A percentile compares a stretch with the other conserved stretches of the same genome.
Conservation (phyloP, 2,329 filamentous ascomycete species). For the Penicillium sp. region DNA sequence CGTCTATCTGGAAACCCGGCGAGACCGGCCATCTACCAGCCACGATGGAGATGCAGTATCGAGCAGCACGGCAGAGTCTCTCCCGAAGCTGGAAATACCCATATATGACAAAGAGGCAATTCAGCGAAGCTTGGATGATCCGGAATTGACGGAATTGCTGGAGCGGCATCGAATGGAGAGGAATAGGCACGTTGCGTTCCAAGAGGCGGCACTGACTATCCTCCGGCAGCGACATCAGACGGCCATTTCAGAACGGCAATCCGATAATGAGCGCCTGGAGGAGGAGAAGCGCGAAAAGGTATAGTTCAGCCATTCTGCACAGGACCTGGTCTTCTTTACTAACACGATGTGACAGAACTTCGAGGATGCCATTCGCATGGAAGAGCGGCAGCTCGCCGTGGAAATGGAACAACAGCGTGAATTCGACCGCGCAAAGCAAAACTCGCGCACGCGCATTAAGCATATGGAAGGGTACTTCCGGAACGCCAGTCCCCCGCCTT, state of each 20-base stretch:
- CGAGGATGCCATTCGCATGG: conserved; percentile 43
- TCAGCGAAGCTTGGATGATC: conserved; percentile 43
- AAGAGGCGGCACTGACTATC: conserved; percentile 39
- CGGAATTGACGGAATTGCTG: conserved; percentile 39
- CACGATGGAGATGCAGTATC: conserved; percentile 12
- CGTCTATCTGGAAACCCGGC: conserved; percentile 39
- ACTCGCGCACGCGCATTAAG: conserved; percentile 52
- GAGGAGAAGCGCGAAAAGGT: conserved; percentile 49
- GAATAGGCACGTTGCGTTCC: conserved; percentile 43
- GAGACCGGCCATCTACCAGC: conserved; percentile 11
- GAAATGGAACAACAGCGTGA: conserved; percentile 54
- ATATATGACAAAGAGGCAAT: conserved; percentile 44
- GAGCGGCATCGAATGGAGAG: conserved; percentile 40
- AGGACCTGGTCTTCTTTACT: neutral
- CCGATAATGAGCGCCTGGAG: conserved; percentile 40
- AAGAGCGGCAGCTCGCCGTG: conserved; percentile 52
- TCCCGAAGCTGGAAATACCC: conserved; percentile 41
- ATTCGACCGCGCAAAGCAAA: conserved; percentile 51
- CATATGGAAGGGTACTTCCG: conserved; percentile 56
- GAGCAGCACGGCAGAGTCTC: conserved; percentile 26
- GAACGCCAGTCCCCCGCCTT: conserved; percentile 46
- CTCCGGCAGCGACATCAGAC: conserved; percentile 41
- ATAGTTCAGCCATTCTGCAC: conserved; percentile 6
- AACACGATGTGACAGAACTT: conserved; percentile 41
- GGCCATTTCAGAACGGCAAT: conserved; percentile 37